phyloP scores from a whole-genome alignment of 306 rosid genomes.

The Trichosanthes truncata region DNA sequence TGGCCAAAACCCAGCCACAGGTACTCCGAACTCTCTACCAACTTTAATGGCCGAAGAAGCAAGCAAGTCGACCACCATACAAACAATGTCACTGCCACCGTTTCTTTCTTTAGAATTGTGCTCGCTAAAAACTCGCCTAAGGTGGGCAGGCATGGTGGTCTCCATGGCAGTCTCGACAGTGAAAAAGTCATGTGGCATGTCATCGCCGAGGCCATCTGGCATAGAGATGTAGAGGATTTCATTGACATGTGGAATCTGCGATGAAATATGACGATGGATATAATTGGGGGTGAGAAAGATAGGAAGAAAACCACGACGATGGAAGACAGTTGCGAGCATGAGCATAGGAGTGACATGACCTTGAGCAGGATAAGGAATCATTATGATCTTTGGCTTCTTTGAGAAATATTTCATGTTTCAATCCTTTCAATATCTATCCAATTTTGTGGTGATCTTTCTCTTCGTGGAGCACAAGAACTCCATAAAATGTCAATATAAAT shows the following conservation, averaged over 20 bases:
- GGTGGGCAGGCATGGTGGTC: conserved; percentile 33
- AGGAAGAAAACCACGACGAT: conserved; percentile 31
- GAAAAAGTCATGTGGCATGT: conserved; percentile 44
- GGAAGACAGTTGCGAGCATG: conserved; percentile 39
- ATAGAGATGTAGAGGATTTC: conserved; percentile 23
- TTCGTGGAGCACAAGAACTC: background rate
- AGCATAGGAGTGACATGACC: conserved; percentile 89
- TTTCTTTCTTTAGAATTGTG: background rate
- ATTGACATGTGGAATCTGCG: conserved; percentile 10
- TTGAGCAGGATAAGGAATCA: conserved; percentile 87
- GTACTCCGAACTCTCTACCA: conserved; percentile 21
- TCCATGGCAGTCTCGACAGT: conserved; percentile 55
- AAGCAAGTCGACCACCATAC: conserved; percentile 60
- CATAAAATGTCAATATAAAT: background rate
- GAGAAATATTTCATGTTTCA: conserved; percentile 22
- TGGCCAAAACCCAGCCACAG: conserved; percentile 78
- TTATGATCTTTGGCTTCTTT: conserved; percentile 24
- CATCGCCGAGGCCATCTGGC: conserved; percentile 28
- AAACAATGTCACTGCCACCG: conserved; percentile 22
- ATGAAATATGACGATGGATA: conserved; percentile 27
- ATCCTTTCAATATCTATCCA: background rate
- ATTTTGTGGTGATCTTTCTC: background rate
- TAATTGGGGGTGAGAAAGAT: conserved; percentile 35
- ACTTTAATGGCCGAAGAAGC: conserved; percentile 75
- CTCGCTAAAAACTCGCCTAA: conserved; percentile 27